These are phyloP conservation scores for Penicillium hordei DNA, from an alignment of 2,329 filamentous ascomycete genomes.

Conservation along the genomic window DNA sequence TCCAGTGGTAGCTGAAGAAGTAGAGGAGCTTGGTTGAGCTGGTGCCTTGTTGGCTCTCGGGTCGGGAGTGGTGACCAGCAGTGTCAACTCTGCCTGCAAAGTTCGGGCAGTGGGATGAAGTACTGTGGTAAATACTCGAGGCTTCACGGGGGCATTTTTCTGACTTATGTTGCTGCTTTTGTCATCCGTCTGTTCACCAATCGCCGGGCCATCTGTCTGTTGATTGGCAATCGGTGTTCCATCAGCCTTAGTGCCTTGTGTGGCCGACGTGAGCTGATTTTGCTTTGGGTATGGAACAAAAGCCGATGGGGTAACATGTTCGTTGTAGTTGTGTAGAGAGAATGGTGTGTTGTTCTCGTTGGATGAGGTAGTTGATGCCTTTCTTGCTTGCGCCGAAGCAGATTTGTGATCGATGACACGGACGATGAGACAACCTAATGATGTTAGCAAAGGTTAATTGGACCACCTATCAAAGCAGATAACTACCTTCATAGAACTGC, in stretches of 20 bases:
- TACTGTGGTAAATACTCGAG: slow-evolving; percentile 73
- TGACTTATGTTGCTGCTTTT: slow-evolving; percentile 37
- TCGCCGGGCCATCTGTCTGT: slow-evolving; percentile 24
- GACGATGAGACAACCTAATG: slow-evolving; percentile 76
- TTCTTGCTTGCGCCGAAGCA: slow-evolving; percentile 58
- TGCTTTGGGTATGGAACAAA: slow-evolving; percentile 70
- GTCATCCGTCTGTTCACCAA: slow-evolving; percentile 43
- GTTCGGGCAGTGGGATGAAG: slow-evolving; percentile 80
- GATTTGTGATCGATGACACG: slow-evolving; percentile 87
- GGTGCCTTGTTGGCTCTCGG: slow-evolving; percentile 52
- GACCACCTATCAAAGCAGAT: not conserved
- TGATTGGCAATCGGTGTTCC: slow-evolving; percentile 15
- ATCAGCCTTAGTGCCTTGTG: slow-evolving; percentile 28
- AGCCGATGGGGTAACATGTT: slow-evolving; percentile 84
- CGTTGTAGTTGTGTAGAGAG: slow-evolving; percentile 90
- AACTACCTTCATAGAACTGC: slow-evolving; percentile 78
- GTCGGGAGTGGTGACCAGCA: slow-evolving; percentile 72
- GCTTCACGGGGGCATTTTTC: slow-evolving; percentile 52
- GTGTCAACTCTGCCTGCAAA: slow-evolving; percentile 70
- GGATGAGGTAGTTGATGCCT: slow-evolving; percentile 54
- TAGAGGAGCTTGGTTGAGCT: slow-evolving; percentile 40
- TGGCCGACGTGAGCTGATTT: slow-evolving; percentile 35
- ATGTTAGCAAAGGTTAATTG: slow-evolving; percentile 6
- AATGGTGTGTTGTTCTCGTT: slow-evolving; percentile 67
- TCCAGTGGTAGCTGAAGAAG: slow-evolving; percentile 57